Evolutionary conservation across 2,329 filamentous ascomycete genomes (phyloP).

Genomic region (Aspergillus neotritici): DNA sequence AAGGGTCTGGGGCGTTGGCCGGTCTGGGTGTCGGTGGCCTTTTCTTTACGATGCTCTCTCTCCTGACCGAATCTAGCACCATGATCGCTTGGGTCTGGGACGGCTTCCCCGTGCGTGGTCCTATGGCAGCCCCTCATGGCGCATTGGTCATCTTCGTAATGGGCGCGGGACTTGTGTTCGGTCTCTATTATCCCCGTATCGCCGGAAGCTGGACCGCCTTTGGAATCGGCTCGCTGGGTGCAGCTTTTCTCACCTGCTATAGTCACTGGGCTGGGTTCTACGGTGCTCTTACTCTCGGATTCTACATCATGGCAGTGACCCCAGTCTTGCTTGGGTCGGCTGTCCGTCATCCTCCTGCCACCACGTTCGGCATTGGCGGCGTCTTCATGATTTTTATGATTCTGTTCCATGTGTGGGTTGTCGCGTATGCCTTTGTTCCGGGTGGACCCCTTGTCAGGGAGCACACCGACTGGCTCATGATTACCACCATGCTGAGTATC

Average conservation of each 20-base stretch:
- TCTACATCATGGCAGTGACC: conserved; percentile 76
- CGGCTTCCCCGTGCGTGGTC: conserved; percentile 84
- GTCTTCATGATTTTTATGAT: conserved; percentile 88
- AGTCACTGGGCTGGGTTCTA: conserved; percentile 86
- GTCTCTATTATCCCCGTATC: conserved; percentile 66
- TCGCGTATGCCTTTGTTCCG: conserved; percentile 96
- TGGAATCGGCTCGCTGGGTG: conserved; percentile 70
- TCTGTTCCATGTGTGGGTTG: conserved; percentile 97
- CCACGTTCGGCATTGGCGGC: conserved; percentile 83
- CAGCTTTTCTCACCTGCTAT: conserved; percentile 68
- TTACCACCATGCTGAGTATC: conserved; percentile 73
- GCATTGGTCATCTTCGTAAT: conserved; percentile 81
- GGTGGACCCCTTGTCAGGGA: conserved; percentile 89
- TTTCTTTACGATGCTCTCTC: conserved; percentile 83
- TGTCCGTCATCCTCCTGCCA: conserved; percentile 67
- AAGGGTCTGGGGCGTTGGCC: conserved; percentile 65
- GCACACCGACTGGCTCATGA: conserved; percentile 94
- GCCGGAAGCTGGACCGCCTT: conserved; percentile 75
- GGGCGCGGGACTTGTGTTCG: conserved; percentile 71
- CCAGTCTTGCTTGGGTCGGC: conserved; percentile 71
- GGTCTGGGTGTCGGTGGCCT: conserved; percentile 75
- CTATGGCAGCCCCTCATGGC: conserved; percentile 82
- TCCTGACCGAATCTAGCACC: conserved; percentile 94
- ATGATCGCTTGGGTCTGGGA: conserved; percentile 99
- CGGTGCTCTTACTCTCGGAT: conserved; percentile 67